phyloP scores from a whole-genome alignment of 176 grass and related monocot genomes.

The Pharus latifolius region DNA sequence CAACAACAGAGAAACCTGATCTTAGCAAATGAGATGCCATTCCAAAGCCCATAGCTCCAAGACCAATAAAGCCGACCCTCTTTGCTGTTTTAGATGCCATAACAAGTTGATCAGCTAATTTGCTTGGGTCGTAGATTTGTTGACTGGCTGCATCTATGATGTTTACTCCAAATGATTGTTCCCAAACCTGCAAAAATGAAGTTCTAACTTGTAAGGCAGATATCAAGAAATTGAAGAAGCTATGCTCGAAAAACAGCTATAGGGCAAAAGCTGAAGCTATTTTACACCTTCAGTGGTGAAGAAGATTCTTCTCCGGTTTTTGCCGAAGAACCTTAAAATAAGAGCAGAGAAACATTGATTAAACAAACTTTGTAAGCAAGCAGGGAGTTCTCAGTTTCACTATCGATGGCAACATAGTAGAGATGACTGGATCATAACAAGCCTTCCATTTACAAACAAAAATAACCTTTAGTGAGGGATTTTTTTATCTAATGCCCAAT shows the following conservation, averaged over 20 bases:
- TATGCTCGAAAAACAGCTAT: neutral
- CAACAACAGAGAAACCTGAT: conserved; percentile 71
- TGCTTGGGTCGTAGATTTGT: conserved; percentile 58
- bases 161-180: conserved; percentile 75
- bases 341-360: conserved; percentile 13
- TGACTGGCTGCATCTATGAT: conserved; percentile 64
- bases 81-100: conserved; percentile 51
- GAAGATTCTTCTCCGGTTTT: conserved; percentile 33
- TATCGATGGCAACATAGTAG: neutral
- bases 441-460: neutral
- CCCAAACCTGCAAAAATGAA: conserved; percentile 59
- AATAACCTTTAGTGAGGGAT: neutral
- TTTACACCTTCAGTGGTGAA: conserved; percentile 63
- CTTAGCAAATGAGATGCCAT: conserved; percentile 95
- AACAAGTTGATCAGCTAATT: conserved; percentile 56
- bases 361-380: neutral
- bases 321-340: conserved; percentile 54
- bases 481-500: neutral
- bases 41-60: conserved; percentile 98
- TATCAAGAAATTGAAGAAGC: neutral
- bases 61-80: conserved; percentile 86
- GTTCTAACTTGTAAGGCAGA: conserved; percentile 13
- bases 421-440: neutral
- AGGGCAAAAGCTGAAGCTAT: conserved; percentile 8
- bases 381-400: neutral